Conservation (phyloP, 139 green algal genomes). For the Protoeuglena noctilucae region DNA sequence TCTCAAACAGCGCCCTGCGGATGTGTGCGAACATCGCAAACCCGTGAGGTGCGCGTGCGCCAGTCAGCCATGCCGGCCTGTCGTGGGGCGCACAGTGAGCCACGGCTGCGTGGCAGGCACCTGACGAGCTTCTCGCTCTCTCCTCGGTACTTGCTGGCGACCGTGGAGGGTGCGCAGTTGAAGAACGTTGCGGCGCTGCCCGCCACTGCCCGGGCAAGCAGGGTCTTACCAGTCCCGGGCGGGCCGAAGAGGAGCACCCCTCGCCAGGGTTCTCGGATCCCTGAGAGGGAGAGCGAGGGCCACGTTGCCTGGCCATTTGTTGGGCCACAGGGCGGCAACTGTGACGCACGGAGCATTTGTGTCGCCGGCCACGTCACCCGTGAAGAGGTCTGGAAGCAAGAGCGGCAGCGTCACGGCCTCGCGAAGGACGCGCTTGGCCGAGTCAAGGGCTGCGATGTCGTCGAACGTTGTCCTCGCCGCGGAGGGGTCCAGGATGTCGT, state of each 20-base stretch:
- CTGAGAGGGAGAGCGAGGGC: no score
- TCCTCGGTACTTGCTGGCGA: conserved; percentile 5
- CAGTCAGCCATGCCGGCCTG: background rate
- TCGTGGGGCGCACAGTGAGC: background rate
- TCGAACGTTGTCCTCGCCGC: conserved; percentile 6
- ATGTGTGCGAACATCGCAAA: no score
- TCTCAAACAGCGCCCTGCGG: background rate
- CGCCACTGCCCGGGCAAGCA: conserved; percentile 6
- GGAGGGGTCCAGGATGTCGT: conserved; percentile 6
- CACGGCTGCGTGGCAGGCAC: conserved; percentile 1
- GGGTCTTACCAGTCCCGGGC: conserved; percentile 12
- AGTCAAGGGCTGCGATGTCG: conserved; percentile 12
- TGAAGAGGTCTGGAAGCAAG: conserved; percentile 15
- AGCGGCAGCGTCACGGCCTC: conserved; percentile 13
- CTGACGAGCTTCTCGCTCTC: conserved; percentile 8
- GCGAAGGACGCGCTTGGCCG: conserved; percentile 11
- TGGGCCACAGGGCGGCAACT: no score
- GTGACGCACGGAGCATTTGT: no score
- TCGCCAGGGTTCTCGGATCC: conserved; percentile 10
- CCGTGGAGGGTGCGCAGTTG: conserved; percentile 2
- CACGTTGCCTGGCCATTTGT: no score
- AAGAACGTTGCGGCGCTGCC: conserved; percentile 1
- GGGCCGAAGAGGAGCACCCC: conserved; percentile 14
- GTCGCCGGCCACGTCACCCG: conserved; percentile 4
- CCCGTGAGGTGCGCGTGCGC: background rate